A percentile compares a stretch with the other conserved stretches of the same genome.
phyloP scores from a whole-genome alignment of 2,329 filamentous ascomycete species.

The Ascochyta pisi region DNA sequence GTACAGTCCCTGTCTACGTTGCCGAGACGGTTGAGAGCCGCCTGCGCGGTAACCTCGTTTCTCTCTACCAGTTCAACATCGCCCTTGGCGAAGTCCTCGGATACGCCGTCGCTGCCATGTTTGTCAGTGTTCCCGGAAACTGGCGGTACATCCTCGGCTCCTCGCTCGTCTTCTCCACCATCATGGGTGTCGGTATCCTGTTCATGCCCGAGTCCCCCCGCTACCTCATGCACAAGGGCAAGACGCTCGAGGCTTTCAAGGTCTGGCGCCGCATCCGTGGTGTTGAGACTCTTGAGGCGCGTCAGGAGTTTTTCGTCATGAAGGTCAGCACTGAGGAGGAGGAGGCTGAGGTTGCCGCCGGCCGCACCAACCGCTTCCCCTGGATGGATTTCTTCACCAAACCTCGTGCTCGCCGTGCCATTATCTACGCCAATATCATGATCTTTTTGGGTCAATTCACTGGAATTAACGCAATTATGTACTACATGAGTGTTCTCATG shows the following conservation, averaged over 20 bases:
- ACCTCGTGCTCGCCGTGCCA: conserved; percentile 64
- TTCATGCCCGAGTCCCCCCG: conserved; percentile 75
- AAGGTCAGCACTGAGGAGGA: conserved; percentile 66
- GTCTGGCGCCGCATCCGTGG: conserved; percentile 78
- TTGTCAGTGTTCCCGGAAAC: conserved; percentile 71
- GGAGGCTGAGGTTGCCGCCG: conserved; percentile 58
- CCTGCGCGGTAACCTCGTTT: conserved; percentile 75
- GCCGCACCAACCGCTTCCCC: conserved; percentile 64
- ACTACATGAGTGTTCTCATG: conserved; percentile 76
- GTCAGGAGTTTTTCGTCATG: conserved; percentile 77
- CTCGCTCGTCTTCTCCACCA: conserved; percentile 72
- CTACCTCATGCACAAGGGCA: conserved; percentile 73
- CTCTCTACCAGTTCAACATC: conserved; percentile 78
- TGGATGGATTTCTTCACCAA: conserved; percentile 79
- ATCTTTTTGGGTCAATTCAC: conserved; percentile 78
- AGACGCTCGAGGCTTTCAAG: conserved; percentile 65
- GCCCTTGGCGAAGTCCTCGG: conserved; percentile 76
- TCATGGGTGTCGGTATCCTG: conserved; percentile 69
- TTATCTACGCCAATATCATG: conserved; percentile 72
- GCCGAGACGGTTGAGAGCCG: conserved; percentile 73
- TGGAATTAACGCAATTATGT: conserved; percentile 73
- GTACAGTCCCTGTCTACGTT: conserved; percentile 77
- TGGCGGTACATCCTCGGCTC: conserved; percentile 79
- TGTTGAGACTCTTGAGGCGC: conserved; percentile 61
- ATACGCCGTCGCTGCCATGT: conserved; percentile 75